Conservation (phyloP, 768 basidiomycete species). For the Psilocybe subaeruginosa region DNA sequence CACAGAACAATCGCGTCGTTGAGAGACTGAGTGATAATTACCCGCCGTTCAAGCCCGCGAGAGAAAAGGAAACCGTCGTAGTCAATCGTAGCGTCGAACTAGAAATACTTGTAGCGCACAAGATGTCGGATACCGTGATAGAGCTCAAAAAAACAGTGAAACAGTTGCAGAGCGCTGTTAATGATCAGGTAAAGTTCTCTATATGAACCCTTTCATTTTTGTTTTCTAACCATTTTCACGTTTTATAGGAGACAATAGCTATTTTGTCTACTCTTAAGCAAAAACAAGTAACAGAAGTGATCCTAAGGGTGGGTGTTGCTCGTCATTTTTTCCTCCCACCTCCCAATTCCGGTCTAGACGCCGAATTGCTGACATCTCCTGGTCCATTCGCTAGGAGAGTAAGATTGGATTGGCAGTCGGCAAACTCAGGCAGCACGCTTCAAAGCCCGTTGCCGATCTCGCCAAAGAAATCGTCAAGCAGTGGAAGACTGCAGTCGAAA, state of each 20-base stretch:
- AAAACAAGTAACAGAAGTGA: slow-evolving; percentile 70
- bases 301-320: slow-evolving; percentile 69
- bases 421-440: slow-evolving; percentile 76
- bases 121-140: slow-evolving; percentile 48
- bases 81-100: slow-evolving; percentile 35
- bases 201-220: slow-evolving; percentile 38
- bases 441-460: slow-evolving; percentile 75
- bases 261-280: slow-evolving; percentile 67
- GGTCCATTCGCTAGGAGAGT: slow-evolving; percentile 65
- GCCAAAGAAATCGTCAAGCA: slow-evolving; percentile 92
- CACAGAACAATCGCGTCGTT: slow-evolving; percentile 10
- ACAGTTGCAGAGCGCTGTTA: slow-evolving; percentile 68
- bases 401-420: slow-evolving; percentile 92
- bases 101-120: slow-evolving; percentile 32
- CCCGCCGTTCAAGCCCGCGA: slow-evolving; percentile 6
- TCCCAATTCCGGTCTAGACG: slow-evolving; percentile 26
- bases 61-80: slow-evolving; percentile 13
- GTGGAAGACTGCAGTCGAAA: slow-evolving; percentile 90
- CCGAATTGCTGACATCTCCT: slow-evolving; percentile 12
- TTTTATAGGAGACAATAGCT: slow-evolving; percentile 60
- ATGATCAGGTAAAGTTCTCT: slow-evolving; percentile 35
- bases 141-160: slow-evolving; percentile 84
- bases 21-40: slow-evolving; percentile 3
- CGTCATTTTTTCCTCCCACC: slow-evolving; percentile 31
- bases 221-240: slow-evolving; percentile 29